phyloP scores from a whole-genome alignment of 1,284 basidiomycete species.

The Tylopilus orsonianus region DNA sequence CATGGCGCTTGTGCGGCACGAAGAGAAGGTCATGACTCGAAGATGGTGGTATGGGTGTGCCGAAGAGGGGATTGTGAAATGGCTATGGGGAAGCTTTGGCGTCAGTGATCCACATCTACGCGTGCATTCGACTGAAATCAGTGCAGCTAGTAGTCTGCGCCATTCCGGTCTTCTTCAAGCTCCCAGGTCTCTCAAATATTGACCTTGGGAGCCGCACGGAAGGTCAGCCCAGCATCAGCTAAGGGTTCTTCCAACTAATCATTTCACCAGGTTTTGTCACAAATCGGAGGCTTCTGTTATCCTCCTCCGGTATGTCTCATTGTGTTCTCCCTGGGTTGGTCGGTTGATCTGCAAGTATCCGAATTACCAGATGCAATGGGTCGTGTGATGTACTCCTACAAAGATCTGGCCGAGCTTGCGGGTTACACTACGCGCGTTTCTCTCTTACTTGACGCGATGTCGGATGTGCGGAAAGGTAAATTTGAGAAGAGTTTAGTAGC shows the following conservation, averaged over 20 bases:
- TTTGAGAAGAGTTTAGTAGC: conserved; percentile 89
- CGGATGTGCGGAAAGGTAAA: conserved; percentile 80
- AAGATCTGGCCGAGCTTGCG: conserved; percentile 92
- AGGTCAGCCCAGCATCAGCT: conserved; percentile 44
- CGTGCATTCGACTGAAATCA: conserved; percentile 8
- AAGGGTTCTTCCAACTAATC: neutral
- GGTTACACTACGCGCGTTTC: conserved; percentile 94
- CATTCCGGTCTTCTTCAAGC: conserved; percentile 89
- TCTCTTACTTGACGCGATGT: conserved; percentile 88
- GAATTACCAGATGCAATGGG: conserved; percentile 67
- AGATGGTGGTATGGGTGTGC: conserved; percentile 90
- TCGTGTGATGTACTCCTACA: conserved; percentile 94
- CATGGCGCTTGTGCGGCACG: conserved; percentile 85
- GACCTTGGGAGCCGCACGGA: conserved; percentile 88
- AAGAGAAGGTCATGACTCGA: conserved; percentile 79
- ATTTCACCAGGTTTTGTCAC: conserved; percentile 78
- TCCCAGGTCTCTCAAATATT: conserved; percentile 67
- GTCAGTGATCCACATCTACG: conserved; percentile 41
- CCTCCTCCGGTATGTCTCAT: conserved; percentile 57
- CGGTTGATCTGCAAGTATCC: neutral
- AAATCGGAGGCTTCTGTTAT: conserved; percentile 88
- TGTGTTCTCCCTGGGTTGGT: neutral
- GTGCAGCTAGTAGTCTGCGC: conserved; percentile 84
- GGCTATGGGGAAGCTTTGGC: conserved; percentile 96
- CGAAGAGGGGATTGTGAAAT: conserved; percentile 96